Conservation (phyloP, 495 filamentous ascomycete genomes). For the Daldinia loculata region DNA sequence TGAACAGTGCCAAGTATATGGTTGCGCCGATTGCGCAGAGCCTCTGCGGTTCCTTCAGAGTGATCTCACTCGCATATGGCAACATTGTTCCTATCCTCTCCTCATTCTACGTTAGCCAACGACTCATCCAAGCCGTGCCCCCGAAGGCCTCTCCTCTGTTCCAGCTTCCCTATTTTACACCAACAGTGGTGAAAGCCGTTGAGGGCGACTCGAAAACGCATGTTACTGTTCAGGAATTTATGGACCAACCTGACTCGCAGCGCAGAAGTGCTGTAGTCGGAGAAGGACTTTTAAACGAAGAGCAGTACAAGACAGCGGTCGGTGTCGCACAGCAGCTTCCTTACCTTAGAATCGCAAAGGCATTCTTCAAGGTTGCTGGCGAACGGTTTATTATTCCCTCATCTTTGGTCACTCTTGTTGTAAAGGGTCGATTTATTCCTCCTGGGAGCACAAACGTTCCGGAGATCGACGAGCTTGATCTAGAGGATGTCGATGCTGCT, state of each 20-base stretch:
- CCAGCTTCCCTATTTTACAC: constrained; percentile 89
- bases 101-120: constrained; percentile 83
- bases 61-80: constrained; percentile 87
- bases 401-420: constrained; percentile 89
- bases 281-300: constrained; percentile 73
- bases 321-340: constrained; percentile 83
- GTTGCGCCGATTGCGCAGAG: constrained; percentile 84
- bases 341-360: constrained; percentile 83
- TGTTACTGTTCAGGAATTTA: constrained; percentile 83
- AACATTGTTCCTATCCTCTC: constrained; percentile 82
- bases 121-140: constrained; percentile 86
- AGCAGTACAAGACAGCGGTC: constrained; percentile 79
- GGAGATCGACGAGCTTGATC: constrained; percentile 74
- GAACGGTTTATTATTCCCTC: constrained; percentile 93
- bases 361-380: constrained; percentile 97
- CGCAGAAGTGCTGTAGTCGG: constrained; percentile 74
- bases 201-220: constrained; percentile 81
- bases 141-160: constrained; percentile 86
- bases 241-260: constrained; percentile 78
- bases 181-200: constrained; percentile 73
- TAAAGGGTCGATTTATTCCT: constrained; percentile 94
- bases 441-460: constrained; percentile 81
- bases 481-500: constrained; percentile 90
- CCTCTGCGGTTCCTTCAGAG: constrained; percentile 83
- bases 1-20: constrained; percentile 80